A percentile compares a stretch with the other conserved stretches of the same genome.
These are phyloP conservation scores for Candida stauntonica DNA, from an alignment of 805 yeast genomes.

Conservation along the genomic window DNA sequence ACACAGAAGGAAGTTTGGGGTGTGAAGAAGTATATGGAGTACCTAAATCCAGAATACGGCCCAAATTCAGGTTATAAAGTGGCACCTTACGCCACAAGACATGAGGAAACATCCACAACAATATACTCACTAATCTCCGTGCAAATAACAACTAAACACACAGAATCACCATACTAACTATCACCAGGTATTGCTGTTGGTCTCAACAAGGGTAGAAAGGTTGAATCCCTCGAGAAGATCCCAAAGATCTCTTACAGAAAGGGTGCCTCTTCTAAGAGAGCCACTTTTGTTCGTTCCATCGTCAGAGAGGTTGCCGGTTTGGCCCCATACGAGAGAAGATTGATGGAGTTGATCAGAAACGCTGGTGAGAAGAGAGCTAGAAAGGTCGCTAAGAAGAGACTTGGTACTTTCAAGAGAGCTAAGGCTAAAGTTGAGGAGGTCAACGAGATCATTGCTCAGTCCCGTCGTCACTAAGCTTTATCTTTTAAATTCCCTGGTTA, in stretches of 20 bases:
- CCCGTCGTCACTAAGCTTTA: conserved; percentile 77
- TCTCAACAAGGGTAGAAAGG: conserved; percentile 98
- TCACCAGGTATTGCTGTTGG: conserved; percentile 89
- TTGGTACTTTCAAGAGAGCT: conserved; percentile 99
- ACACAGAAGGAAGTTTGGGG: no score
- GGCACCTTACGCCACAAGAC: no score
- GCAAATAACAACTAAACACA: not conserved
- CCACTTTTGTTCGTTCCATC: conserved; percentile 89
- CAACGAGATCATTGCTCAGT: conserved; percentile 92
- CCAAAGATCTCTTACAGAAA: conserved; percentile 93
- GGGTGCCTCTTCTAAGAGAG: conserved; percentile 95
- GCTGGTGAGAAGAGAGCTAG: conserved; percentile 99
- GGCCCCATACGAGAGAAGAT: conserved; percentile 99
- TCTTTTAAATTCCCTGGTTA: not conserved
- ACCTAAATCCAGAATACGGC: no score
- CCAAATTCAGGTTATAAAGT: no score
- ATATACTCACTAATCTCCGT: not conserved
- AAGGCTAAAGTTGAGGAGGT: conserved; percentile 99
- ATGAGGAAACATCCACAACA: not conserved
- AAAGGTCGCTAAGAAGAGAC: conserved; percentile 99
- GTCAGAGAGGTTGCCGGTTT: conserved; percentile 97
- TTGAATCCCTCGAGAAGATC: conserved; percentile 76
- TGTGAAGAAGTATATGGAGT: no score
- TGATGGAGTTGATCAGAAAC: conserved; percentile 98
- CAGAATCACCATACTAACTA: conserved; percentile 31